Evolutionary conservation across 176 grass and related monocot genomes (phyloP).

Genomic region (Avena sativa): DNA sequence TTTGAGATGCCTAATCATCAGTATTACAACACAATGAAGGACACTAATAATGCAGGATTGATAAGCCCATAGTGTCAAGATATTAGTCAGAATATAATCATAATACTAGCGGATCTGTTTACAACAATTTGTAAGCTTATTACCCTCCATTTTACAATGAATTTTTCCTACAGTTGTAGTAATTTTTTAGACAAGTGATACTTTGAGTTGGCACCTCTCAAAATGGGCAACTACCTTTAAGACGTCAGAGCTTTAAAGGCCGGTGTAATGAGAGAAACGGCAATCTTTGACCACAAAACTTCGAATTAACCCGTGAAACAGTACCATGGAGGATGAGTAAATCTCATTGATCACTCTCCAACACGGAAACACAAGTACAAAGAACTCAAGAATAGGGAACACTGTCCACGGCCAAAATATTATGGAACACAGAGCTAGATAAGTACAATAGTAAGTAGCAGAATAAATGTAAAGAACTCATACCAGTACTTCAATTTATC

Average conservation of each 20-base stretch:
- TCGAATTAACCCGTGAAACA: slow-evolving; percentile 30
- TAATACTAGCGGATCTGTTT: neutral
- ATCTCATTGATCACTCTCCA: slow-evolving; percentile 43
- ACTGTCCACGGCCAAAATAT: slow-evolving; percentile 28
- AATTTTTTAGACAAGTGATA: slow-evolving; percentile 8
- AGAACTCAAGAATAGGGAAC: slow-evolving; percentile 29
- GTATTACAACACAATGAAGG: neutral
- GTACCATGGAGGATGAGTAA: slow-evolving; percentile 36
- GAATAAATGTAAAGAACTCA: slow-evolving; percentile 14
- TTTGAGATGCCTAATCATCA: neutral
- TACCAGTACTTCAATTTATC: slow-evolving; percentile 32
- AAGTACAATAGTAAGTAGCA: neutral
- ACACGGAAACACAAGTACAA: slow-evolving; percentile 29
- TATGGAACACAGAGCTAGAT: slow-evolving; percentile 18
- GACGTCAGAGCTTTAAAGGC: slow-evolving; percentile 50
- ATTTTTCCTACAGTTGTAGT: slow-evolving; percentile 47
- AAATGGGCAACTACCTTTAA: slow-evolving; percentile 53
- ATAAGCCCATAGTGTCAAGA: slow-evolving; percentile 2
- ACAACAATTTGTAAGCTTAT: neutral
- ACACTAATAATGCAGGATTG: neutral
- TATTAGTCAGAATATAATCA: neutral
- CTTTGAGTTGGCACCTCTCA: slow-evolving; percentile 48
- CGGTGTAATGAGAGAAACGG: slow-evolving; percentile 23
- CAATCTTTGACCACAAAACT: slow-evolving; percentile 53
- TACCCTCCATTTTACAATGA: slow-evolving; percentile 20